Conservation (phyloP, 345 rosid genomes). For the Eutrema yunnanense region DNA sequence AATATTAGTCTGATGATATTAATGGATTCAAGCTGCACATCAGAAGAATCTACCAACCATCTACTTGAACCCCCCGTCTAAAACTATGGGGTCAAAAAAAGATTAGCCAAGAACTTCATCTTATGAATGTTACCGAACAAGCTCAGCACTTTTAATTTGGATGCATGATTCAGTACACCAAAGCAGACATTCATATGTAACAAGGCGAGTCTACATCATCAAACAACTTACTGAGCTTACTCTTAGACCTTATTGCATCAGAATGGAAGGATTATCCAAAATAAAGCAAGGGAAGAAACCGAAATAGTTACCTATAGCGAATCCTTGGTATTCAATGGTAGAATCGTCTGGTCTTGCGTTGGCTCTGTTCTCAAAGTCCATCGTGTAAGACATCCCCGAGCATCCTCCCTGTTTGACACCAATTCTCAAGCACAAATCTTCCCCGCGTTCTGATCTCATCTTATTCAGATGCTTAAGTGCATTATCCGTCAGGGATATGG, state of each 20-base stretch:
- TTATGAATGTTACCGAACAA: background rate
- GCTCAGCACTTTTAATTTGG: background rate
- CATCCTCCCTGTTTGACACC: conserved; percentile 96
- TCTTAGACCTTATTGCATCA: background rate
- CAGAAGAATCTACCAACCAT: background rate
- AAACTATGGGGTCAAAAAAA: background rate
- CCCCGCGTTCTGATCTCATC: conserved; percentile 67
- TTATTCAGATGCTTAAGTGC: conserved; percentile 78
- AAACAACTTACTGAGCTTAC: background rate
- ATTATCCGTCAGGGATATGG: conserved; percentile 60
- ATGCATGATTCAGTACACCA: background rate
- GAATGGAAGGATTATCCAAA: background rate
- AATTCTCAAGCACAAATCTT: conserved; percentile 83
- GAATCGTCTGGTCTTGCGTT: conserved; percentile 82
- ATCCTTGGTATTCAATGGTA: conserved; percentile 62
- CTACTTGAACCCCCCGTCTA: background rate
- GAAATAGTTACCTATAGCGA: conserved; percentile 57
- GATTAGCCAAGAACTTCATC: background rate
- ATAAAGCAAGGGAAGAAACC: background rate
- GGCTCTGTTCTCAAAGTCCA: conserved; percentile 74
- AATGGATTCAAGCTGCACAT: background rate
- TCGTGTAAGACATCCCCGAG: conserved; percentile 94
- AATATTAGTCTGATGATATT: background rate
- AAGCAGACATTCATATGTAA: background rate
- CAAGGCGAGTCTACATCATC: background rate